A percentile compares a stretch with the other conserved stretches of the same genome.
These are phyloP conservation scores for Lachnellula cervina DNA, from an alignment of 2,329 filamentous ascomycete species.

Conservation along the genomic window DNA sequence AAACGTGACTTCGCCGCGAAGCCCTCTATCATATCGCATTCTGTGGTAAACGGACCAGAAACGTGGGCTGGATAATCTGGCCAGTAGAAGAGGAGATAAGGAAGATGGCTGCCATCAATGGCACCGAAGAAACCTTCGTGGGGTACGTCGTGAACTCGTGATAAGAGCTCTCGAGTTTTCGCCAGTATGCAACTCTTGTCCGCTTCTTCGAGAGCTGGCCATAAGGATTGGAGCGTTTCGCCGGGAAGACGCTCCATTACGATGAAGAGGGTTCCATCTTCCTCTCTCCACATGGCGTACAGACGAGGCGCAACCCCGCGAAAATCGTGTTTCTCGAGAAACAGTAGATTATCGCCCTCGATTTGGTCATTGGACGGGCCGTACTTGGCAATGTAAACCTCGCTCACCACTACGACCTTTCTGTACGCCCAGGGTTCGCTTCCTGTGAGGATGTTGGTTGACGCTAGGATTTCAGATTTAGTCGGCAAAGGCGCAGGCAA, in stretches of 20 bases:
- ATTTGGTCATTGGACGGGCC: slow-evolving; percentile 7
- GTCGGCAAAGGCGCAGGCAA: slow-evolving; percentile 7
- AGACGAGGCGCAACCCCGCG: slow-evolving; percentile 8
- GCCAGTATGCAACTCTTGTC: slow-evolving; percentile 6
- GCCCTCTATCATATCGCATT: slow-evolving; percentile 2
- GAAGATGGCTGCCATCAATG: slow-evolving; percentile 6
- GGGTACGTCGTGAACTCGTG: slow-evolving; percentile 2
- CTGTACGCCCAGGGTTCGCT: slow-evolving; percentile 6
- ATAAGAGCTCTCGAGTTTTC: neutral
- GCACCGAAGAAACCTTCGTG: slow-evolving; percentile 10
- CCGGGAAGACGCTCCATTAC: slow-evolving; percentile 9
- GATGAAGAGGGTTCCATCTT: slow-evolving; percentile 7
- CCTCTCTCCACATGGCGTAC: slow-evolving; percentile 15
- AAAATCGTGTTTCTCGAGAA: slow-evolving; percentile 8
- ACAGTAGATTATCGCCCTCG: slow-evolving; percentile 13
- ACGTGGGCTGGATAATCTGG: slow-evolving; percentile 4
- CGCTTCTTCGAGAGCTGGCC: slow-evolving; percentile 8
- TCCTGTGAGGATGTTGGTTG: slow-evolving; percentile 5
- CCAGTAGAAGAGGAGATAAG: slow-evolving; percentile 17
- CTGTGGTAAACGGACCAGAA: slow-evolving; percentile 8
- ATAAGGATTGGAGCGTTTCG: slow-evolving; percentile 7
- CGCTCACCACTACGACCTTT: slow-evolving; percentile 10
- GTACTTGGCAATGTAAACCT: slow-evolving; percentile 15
- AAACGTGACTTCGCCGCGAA: slow-evolving; percentile 8
- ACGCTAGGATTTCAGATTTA: slow-evolving; percentile 5